Evolutionary conservation across 805 yeast genomes (phyloP), one percentile per base, ranked within the genome.

Genomic region (Nakazawaea holstii): DNA sequence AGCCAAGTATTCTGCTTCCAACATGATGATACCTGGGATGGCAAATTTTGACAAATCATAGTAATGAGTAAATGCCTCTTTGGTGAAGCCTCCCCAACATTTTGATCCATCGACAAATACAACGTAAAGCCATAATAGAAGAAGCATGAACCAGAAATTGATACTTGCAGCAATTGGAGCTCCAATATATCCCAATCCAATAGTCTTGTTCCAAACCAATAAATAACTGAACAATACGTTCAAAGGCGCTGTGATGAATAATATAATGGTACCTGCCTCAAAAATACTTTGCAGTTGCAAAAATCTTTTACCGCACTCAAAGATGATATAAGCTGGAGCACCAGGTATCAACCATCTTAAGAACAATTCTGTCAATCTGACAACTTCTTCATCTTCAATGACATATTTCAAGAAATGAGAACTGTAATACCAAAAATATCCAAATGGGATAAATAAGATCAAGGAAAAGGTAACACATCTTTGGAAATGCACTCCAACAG

Each of bases 241-340:
- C 48, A 85, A 60, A 2, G 94, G 92, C 1, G 91, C 88, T 54
- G 87, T 82, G 17, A 84, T 62, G 27, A 78, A 65, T 30, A 86
- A 66, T 20, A 84, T 85, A 46, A 79, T 73, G 0, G 91, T 84
- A 8, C 89, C 83, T 1, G 92, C 92, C 60, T 84, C 89, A 66
- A 84, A 86, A 10, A 84, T 77, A 29, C 87, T 88, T 67, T 86
- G 92, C 43, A 88, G 80, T 63, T 86, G 92, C 50, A 86, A 68
- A 56, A 73, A 86, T 56, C 87, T 79, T 59, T 85, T 84, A 38
- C 84, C 82, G 60, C 80, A 81, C 63, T 86, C 94, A 55, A 77
- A 79, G 6, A 84, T 56, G 28, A 84, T 80, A 59, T 77, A 84
- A 0, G 87, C 88, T 1, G 94, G 94, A 1, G 83, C 74, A n/a